Conservation (phyloP, 1,139 yeast species). For the Sugiyamaella sp. region DNA sequence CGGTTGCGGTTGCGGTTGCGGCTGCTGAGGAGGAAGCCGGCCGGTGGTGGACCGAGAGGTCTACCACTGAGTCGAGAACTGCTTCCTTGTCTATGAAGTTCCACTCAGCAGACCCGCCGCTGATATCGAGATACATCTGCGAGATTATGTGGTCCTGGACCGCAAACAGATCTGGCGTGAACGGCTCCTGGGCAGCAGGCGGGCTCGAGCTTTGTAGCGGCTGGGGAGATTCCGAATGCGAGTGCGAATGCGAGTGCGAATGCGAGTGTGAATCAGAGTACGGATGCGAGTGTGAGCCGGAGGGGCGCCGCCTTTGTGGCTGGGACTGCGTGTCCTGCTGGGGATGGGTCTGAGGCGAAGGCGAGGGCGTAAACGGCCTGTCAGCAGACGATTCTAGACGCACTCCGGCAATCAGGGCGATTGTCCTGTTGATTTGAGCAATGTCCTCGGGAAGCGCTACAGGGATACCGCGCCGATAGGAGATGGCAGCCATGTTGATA, state of each 20-base stretch:
- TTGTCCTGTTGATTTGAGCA: slow-evolving; percentile 26
- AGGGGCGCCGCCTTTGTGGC: too few species aligned
- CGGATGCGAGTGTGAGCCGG: too few species aligned
- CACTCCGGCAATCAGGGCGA: slow-evolving; percentile 22
- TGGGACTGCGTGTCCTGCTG: not conserved
- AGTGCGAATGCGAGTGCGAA: not conserved
- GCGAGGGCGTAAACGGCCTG: not conserved
- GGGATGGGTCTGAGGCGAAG: slow-evolving; percentile 1
- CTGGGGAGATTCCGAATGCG: not conserved
- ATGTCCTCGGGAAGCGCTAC: slow-evolving; percentile 23
- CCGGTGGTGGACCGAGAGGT: slow-evolving; percentile 17
- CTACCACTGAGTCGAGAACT: slow-evolving; percentile 15
- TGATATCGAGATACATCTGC: slow-evolving; percentile 39
- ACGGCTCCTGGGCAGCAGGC: slow-evolving; percentile 3
- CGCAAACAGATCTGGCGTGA: slow-evolving; percentile 19
- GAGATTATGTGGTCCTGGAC: slow-evolving; percentile 40
- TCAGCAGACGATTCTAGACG: not conserved
- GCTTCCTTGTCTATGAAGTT: slow-evolving; percentile 38
- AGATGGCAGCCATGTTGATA: slow-evolving; percentile 36
- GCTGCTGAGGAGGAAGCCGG: not conserved
- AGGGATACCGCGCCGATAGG: slow-evolving; percentile 26
- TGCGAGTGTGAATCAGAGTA: not conserved
- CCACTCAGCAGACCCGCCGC: slow-evolving; percentile 45
- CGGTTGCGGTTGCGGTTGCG: not conserved
- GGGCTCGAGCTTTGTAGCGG: not conserved